Evolutionary conservation across 1,139 yeast genomes (phyloP).

Genomic region (Arxiozyma telluris): DNA sequence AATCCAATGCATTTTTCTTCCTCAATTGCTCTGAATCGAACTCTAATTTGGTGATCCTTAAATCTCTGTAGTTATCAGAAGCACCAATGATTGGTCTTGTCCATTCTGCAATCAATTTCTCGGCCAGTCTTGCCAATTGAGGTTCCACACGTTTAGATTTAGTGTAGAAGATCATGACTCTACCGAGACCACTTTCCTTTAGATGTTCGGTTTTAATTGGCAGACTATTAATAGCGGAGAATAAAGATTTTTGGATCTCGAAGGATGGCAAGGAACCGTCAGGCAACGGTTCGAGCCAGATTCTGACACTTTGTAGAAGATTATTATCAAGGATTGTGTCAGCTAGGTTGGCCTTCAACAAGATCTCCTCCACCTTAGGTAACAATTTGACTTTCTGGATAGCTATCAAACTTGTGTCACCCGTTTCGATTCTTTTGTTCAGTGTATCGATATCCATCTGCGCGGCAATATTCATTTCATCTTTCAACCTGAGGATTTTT

Average conservation of each 20-base stretch:
- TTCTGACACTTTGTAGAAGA: slow-evolving; percentile 82
- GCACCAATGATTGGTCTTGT: slow-evolving; percentile 96
- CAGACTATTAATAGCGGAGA: slow-evolving; percentile 60
- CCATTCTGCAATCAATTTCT: slow-evolving; percentile 91
- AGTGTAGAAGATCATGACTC: slow-evolving; percentile 88
- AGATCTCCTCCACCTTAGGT: slow-evolving; percentile 65
- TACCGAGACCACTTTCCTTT: slow-evolving; percentile 90
- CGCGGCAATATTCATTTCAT: slow-evolving; percentile 90
- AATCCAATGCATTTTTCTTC: slow-evolving; percentile 34
- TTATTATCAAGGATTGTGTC: slow-evolving; percentile 93
- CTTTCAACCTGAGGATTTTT: slow-evolving; percentile 68
- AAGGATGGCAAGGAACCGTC: slow-evolving; percentile 96
- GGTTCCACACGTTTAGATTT: slow-evolving; percentile 85
- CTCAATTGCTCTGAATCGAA: slow-evolving; percentile 55
- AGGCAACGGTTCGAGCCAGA: slow-evolving; percentile 97
- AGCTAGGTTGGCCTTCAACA: slow-evolving; percentile 76
- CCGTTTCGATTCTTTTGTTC: slow-evolving; percentile 36
- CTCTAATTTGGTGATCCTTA: slow-evolving; percentile 59
- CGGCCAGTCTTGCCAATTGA: slow-evolving; percentile 77
- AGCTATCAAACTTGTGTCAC: slow-evolving; percentile 45
- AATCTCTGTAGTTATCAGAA: slow-evolving; percentile 88
- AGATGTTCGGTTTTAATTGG: slow-evolving; percentile 95
- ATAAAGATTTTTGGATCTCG: slow-evolving; percentile 85
- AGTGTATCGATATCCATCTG: slow-evolving; percentile 81
- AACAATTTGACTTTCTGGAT: slow-evolving; percentile 76